These are phyloP conservation scores for Termitomyces sp. DNA, from an alignment of 768 basidiomycete genomes.

Conservation along the genomic window DNA sequence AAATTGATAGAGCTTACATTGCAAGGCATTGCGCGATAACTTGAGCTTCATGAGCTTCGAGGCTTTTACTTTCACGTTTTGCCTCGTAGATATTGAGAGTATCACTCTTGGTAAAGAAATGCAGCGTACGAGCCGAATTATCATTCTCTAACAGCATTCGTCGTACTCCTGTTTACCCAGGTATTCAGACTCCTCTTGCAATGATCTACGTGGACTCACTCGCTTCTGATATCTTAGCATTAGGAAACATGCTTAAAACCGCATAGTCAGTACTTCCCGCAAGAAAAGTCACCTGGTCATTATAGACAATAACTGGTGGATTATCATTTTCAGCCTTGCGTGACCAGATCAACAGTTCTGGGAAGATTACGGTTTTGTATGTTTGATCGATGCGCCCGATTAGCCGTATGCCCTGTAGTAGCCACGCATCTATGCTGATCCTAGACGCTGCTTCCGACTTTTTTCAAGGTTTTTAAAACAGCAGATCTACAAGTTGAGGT, in stretches of 20 bases:
- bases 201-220: neutral
- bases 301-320: neutral
- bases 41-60: too few species aligned
- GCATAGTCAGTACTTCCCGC: neutral
- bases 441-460: too few species aligned
- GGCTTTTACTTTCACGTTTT: too few species aligned
- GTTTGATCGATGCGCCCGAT: too few species aligned
- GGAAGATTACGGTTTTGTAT: too few species aligned
- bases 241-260: neutral
- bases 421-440: neutral
- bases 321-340: neutral
- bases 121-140: neutral
- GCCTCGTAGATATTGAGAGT: neutral
- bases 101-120: neutral
- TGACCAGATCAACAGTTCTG: neutral
- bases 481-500: neutral
- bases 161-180: neutral
- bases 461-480: neutral
- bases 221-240: fast-evolving
- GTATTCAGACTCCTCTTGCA: neutral
- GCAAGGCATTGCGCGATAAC: too few species aligned
- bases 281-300: neutral
- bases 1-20: too few species aligned
- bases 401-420: neutral
- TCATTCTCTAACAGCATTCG: neutral